These are phyloP conservation scores for Boletellus dicymbophilus DNA, from an alignment of 1,284 basidiomycete species.

Conservation along the genomic window DNA sequence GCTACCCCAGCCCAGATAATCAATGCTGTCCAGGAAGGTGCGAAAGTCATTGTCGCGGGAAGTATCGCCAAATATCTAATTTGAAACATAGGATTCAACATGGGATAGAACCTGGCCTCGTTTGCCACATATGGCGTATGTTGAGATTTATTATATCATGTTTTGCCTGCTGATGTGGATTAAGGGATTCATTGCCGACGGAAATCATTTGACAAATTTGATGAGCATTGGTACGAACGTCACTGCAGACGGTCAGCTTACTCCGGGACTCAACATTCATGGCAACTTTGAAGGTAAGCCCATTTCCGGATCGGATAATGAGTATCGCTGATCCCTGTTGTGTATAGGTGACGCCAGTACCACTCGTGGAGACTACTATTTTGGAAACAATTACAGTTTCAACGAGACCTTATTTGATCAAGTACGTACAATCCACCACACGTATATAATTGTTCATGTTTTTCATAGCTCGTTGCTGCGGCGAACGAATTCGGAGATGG, in stretches of 20 bases:
- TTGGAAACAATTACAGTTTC: slow-evolving; percentile 28
- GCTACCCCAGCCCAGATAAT: slow-evolving; percentile 28
- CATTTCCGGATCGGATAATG: too few relatives aligned
- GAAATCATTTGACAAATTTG: slow-evolving; percentile 30
- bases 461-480: slow-evolving; percentile 15
- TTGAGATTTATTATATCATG: background rate
- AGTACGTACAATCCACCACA: background rate
- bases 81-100: slow-evolving; percentile 23
- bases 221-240: slow-evolving; percentile 30
- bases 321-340: background rate
- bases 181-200: slow-evolving; percentile 26
- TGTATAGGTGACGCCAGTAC: slow-evolving; percentile 28
- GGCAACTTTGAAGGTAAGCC: slow-evolving; percentile 23
- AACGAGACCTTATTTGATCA: slow-evolving; percentile 30
- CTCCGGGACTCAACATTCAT: slow-evolving; percentile 23
- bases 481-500: slow-evolving; percentile 19
- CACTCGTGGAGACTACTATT: slow-evolving; percentile 29
- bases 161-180: background rate
- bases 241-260: slow-evolving; percentile 13
- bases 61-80: background rate
- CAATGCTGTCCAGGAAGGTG: slow-evolving; percentile 25
- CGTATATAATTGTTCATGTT: background rate
- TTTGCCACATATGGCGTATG: slow-evolving; percentile 27
- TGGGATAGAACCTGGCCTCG: slow-evolving; percentile 23
- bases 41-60: background rate